Base-by-base conservation (phyloP, 306 rosid species). In the Dicorynia guianensis region DNA sequence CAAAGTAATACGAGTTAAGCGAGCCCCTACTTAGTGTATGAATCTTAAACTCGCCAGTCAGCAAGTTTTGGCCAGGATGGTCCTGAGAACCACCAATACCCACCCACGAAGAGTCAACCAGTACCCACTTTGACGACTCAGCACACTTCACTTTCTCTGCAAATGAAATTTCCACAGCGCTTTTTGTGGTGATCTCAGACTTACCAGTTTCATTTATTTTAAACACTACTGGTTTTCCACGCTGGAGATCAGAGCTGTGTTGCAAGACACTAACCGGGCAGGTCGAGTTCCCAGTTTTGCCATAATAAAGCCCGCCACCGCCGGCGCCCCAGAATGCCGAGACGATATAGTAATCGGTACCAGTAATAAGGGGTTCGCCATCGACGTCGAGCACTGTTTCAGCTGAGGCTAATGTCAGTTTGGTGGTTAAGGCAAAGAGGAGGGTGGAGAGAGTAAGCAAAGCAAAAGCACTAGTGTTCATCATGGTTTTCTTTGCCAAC, bases 231-330 rank as follows among this genome's bases (percentile, higher is more conserved):
- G 75, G 75, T 0, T 18, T 0, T 1, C 80, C 69, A 0, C 1
- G 7, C 7, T 4, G 0, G 3, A 57, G 4, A n/a, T 76, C 75
- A 3, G 11, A 19, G 4, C 17, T 57, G 0, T 67, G 62, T 67
- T 76, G 80, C 11, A 67, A 12, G n/a, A 67, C 80, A 11, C 60
- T 66, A 2, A 47, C 52, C 4, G 80, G 75, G 68, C 80, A 66
- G 0, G 38, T 0, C 5, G 59, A 18, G 4, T 58, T 33, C 12
- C 52, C 50, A 7, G 67, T 76, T 19, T 13, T 11, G 68, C 1
- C 53, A 0, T 46, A 67, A 17, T 0, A 44, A 0, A 76, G 4
- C 19, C 80, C 80, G 12, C 80, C 80, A 9, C 80, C 80, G 0
- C 52, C 4, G 8, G 74, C 18, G 5, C 68, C 80, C 0, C n/a